Evolutionary conservation across 352 stramenopile genomes (phyloP).

Genomic region (Pythium oligandrum): DNA sequence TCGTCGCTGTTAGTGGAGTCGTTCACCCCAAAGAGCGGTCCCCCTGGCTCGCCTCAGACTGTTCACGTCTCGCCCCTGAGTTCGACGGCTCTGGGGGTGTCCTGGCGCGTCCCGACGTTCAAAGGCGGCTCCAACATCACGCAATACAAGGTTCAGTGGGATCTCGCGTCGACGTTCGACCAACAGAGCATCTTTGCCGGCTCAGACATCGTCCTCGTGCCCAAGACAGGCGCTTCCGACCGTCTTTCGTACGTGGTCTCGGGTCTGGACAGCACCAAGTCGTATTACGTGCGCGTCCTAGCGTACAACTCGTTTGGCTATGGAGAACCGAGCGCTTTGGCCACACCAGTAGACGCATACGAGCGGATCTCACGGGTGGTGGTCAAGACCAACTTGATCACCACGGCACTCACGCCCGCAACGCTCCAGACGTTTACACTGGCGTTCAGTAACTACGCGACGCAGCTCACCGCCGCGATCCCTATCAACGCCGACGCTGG

Average conservation of each 20-base stretch:
- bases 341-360: conserved; percentile 39
- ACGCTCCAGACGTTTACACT: conserved; percentile 51
- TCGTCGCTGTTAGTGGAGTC: conserved; percentile 16
- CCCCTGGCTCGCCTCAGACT: conserved; percentile 25
- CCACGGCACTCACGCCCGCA: conserved; percentile 19
- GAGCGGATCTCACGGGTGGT: conserved; percentile 47
- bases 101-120: conserved; percentile 68
- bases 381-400: conserved; percentile 24
- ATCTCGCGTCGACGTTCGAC: conserved; percentile 80
- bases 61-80: conserved; percentile 36
- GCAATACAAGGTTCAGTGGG: conserved; percentile 94
- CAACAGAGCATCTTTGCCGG: conserved; percentile 57
- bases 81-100: conserved; percentile 37
- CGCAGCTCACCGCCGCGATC: conserved; percentile 30
- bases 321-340: conserved; percentile 37
- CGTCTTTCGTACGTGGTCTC: conserved; percentile 38
- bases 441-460: conserved; percentile 45
- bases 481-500: conserved; percentile 42
- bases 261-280: conserved; percentile 30
- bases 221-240: background rate
- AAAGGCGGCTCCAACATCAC: conserved; percentile 70
- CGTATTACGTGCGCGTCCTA: conserved; percentile 80
- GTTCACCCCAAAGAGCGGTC: conserved; percentile 21
- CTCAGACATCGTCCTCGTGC: conserved; percentile 25
- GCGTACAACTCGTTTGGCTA: conserved; percentile 81